Conservation (phyloP, 192 early-diverging fungal genomes). For the Coemansia sp. region DNA sequence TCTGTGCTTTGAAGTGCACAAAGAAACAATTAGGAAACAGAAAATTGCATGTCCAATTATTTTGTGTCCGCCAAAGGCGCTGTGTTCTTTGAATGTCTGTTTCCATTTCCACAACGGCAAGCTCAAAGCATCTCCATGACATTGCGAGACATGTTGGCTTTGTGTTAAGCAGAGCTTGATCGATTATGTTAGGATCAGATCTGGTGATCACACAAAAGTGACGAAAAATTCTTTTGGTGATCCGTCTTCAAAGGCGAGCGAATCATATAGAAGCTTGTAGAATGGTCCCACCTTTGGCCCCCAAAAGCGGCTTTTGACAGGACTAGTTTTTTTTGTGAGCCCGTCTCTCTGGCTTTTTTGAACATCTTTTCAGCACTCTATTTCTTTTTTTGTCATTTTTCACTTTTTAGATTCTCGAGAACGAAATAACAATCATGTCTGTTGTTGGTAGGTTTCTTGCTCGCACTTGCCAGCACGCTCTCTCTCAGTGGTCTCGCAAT, state of each 20-base stretch:
- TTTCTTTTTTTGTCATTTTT: conserved; percentile 1
- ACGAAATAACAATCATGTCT: conserved; percentile 28
- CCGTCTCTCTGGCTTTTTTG: neutral
- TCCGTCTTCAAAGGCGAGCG: neutral
- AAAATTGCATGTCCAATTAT: too few species aligned
- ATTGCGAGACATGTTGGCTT: too few species aligned
- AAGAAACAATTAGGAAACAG: too few species aligned
- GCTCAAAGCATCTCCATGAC: too few species aligned
- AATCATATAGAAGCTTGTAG: neutral
- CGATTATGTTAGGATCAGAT: neutral
- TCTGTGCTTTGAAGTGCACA: too few species aligned
- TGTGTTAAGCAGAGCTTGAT: neutral
- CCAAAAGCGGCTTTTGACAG: neutral
- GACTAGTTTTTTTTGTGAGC: neutral
- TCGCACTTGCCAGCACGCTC: neutral
- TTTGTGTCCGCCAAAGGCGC: too few species aligned
- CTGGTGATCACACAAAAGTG: neutral
- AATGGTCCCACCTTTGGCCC: neutral
- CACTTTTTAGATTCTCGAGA: conserved; percentile 1
- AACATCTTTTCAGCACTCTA: conserved; percentile 4
- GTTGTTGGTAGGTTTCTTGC: conserved; percentile 25
- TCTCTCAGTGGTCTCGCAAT: neutral
- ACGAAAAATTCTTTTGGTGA: neutral
- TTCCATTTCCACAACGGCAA: too few species aligned
- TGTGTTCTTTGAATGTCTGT: too few species aligned